Evolutionary conservation across 148 eudicot species (phyloP), one percentile per base, ranked within the genome.

Genomic region (Arbutus unedo): DNA sequence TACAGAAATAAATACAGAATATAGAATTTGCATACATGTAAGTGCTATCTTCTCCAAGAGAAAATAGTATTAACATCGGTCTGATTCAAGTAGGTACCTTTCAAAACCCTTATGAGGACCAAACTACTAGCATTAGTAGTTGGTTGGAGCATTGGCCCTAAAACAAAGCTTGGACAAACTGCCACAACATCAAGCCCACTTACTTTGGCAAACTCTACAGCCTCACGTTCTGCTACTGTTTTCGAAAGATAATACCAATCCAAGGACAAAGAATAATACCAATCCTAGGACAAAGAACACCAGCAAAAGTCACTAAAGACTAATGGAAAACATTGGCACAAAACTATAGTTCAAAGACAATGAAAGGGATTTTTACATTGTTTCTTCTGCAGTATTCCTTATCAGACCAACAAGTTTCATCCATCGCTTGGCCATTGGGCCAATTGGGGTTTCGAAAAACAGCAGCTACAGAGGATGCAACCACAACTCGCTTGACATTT

Each of bases 241-340:
- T 95, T 95, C 31, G 94, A 89, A 80, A 88, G 86, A 86, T 87
- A 93, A 85, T 95, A 95, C 98, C 96, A 92, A 77, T 95, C 91
- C 98, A 92, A 53, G 89, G 56, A 87, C 60, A 77, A 25, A 83
- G 50, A 76, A 85, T 87, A 93, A 85, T 95, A 95, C 38, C 38
- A 31, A 31, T 31, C 38, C 38, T 31, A 31, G 38, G 38, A 31
- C 38, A 31, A 31, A 31, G 38, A 31, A 31, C 38, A 31, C 11
- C n/a, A 60, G 1, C 38, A 23, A 70, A 66, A 67, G 41, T 53
- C 50, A 83, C 44, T 56, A 44, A 11, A 10, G 18, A 60, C 38
- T 25, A 38, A 66, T n/a, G 67, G 57, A 56, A 49, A 79, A 31
- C 3, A 73, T 4, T 14, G 21, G 14, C 53, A 41, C 76, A 45